Percentiles rank a stretch among this genome's conserved stretches.
These are phyloP conservation scores for Trichopus zeylanicus DNA, from an alignment of 116 monocot genomes.

Conservation along the genomic window DNA sequence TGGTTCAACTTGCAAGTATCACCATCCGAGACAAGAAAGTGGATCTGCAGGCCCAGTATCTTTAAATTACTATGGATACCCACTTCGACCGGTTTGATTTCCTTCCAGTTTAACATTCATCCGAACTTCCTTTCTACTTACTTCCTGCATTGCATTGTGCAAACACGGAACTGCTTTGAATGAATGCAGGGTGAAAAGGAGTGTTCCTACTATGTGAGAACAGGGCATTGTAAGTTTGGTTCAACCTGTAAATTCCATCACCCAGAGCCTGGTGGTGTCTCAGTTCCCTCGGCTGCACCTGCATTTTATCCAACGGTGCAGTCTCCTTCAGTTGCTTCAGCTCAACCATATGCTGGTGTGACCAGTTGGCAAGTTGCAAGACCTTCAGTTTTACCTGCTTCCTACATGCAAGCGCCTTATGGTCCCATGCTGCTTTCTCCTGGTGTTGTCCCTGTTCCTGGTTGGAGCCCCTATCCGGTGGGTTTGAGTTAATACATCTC, in stretches of 20 bases:
- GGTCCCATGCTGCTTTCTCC: constrained; percentile 49
- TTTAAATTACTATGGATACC: constrained; percentile 62
- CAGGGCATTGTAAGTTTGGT: constrained; percentile 87
- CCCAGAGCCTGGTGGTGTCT: constrained; percentile 35
- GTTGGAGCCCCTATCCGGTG: constrained; percentile 56
- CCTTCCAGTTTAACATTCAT: constrained; percentile 5
- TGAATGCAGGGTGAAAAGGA: constrained; percentile 81
- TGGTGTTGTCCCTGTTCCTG: constrained; percentile 42
- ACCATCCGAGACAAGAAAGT: constrained; percentile 63
- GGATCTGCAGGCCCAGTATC: constrained; percentile 24
- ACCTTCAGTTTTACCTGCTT: constrained; percentile 35
- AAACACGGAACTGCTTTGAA: constrained; percentile 1
- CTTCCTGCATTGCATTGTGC: background rate
- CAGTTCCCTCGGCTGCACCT: constrained; percentile 34
- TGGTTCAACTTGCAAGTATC: constrained; percentile 74
- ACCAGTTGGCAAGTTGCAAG: constrained; percentile 56
- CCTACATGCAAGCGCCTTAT: constrained; percentile 42
- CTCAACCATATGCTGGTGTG: constrained; percentile 40
- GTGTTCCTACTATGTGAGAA: constrained; percentile 85
- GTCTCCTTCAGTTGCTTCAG: constrained; percentile 32
- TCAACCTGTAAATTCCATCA: constrained; percentile 88
- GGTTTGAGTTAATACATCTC: constrained; percentile 4
- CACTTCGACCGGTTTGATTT: constrained; percentile 59
- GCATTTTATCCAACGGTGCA: constrained; percentile 61
- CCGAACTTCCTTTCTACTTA: background rate